phyloP scores from a whole-genome alignment of 495 filamentous ascomycete species.

The Tuber calosporum region DNA sequence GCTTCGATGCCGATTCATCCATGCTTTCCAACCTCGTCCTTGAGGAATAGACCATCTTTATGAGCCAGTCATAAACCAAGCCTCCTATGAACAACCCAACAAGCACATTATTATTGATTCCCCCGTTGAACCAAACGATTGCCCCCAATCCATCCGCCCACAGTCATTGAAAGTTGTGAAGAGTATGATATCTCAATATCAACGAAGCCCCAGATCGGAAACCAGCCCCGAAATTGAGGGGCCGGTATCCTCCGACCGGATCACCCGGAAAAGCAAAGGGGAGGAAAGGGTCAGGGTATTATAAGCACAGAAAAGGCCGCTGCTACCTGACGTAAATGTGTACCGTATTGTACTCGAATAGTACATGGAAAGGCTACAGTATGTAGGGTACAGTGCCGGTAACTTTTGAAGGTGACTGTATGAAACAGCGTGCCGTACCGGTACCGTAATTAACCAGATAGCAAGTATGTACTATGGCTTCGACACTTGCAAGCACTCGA shows the following conservation, averaged over 20 bases:
- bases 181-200: too few relatives aligned
- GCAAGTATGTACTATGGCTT: too few relatives aligned
- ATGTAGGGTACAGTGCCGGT: too few relatives aligned
- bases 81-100: neutral
- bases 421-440: too few relatives aligned
- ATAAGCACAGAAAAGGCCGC: neutral
- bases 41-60: neutral
- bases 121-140: neutral
- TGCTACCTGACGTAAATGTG: too few relatives aligned
- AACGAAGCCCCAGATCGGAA: neutral
- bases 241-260: neutral
- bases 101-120: neutral
- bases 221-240: neutral
- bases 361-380: neutral
- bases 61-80: neutral
- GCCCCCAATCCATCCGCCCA: neutral
- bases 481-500: too few relatives aligned
- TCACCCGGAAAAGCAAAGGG: neutral
- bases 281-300: neutral
- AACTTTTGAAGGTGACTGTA: neutral
- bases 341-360: too few relatives aligned
- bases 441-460: too few relatives aligned
- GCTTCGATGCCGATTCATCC: neutral
- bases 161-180: too few relatives aligned
- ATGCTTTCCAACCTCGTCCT: neutral